Base-by-base conservation (phyloP, 139 green algal species). In the Micromonas pusilla region DNA sequence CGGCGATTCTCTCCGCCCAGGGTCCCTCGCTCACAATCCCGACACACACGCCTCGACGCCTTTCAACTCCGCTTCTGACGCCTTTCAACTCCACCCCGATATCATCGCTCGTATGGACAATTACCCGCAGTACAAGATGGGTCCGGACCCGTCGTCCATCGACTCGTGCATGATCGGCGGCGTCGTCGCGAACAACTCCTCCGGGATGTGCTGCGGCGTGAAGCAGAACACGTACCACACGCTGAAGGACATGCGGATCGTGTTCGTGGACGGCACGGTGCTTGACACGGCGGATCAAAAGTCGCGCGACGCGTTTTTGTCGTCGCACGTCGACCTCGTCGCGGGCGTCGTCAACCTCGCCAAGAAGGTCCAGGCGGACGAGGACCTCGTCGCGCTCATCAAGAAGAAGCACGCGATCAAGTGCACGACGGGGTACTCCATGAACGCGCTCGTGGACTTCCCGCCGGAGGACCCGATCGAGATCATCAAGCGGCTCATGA, bases 41-140 rank as follows among this genome's bases (percentile, higher is more conserved):
- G n/a, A n/a, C n/a, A n/a, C n/a, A n/a, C n/a, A n/a, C n/a, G n/a
- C n/a, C n/a, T n/a, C n/a, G n/a, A n/a, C n/a, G n/a, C n/a, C n/a
- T n/a, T n/a, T n/a, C n/a, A n/a, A n/a, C n/a, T n/a, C n/a, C n/a
- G n/a, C n/a, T n/a, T n/a, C n/a, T n/a, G n/a, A n/a, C n/a, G n/a
- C n/a, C n/a, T n/a, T n/a, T n/a, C n/a, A n/a, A n/a, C n/a, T n/a
- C n/a, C n/a, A n/a, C n/a, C n/a, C n/a, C n/a, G n/a, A n/a, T n/a
- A n/a, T n/a, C n/a, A n/a, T n/a, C n/a, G n/a, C n/a, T n/a, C n/a
- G n/a, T n/a, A n/a, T n/a, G n/a, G n/a, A n/a, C n/a, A n/a, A n/a
- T n/a, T n/a, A n/a, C n/a, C n/a, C n/a, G n/a, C 90, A 97, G 87
- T 98, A 98, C 90, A 98, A 98, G 90, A 96, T 98, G 77, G 94